Evolutionary conservation across 345 rosid genomes (phyloP), one percentile per base, ranked within the genome.

Genomic region (Tarenaya hassleriana): DNA sequence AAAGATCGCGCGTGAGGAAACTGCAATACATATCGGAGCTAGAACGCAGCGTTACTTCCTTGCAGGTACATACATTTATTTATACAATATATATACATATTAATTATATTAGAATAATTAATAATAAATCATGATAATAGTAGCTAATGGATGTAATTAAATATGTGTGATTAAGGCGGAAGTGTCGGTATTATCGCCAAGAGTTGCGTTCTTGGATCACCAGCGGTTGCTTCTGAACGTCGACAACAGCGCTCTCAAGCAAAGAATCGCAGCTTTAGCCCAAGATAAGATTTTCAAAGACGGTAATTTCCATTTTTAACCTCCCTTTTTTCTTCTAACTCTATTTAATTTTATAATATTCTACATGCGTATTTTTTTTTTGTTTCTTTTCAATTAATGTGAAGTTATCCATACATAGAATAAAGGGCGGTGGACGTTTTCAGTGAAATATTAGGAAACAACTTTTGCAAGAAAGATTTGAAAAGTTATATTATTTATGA

Each of bases 211-310:
- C 41, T 56, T 88, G 62, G 97, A 88, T 64, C 97, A 88, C 27
- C 97, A 88, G 34, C 77, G 97, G 40, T 65, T 88, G 83, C 81
- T 85, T 64, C 79, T 88, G 6, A 88, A 78, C 47, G 86, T 82
- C 8, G 92, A 88, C 62, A 88, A 88, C 47, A 77, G 84, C 44
- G 79, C 95, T 70, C 75, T 88, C 31, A 88, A 88, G 79, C 97
- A 88, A 79, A 67, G 97, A 58, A 85, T 88, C 69, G 97, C 97
- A 41, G 97, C 97, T 50, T 60, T 88, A 61, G 84, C 91, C 2
- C 97, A 88, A 77, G 97, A 88, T 65, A 88, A 82, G 75, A 71
- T 85, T 31, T 88, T 88, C 76, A 85, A 84, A 80, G 97, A 88
- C 41, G 95, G 97, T 84, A 62, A 70, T 68, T 40, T 34, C 41